Percentiles rank a stretch among this genome's conserved stretches.
Evolutionary conservation across 75 land plant species (phyloP).

Genomic region (Selaginella moellendorffii): DNA sequence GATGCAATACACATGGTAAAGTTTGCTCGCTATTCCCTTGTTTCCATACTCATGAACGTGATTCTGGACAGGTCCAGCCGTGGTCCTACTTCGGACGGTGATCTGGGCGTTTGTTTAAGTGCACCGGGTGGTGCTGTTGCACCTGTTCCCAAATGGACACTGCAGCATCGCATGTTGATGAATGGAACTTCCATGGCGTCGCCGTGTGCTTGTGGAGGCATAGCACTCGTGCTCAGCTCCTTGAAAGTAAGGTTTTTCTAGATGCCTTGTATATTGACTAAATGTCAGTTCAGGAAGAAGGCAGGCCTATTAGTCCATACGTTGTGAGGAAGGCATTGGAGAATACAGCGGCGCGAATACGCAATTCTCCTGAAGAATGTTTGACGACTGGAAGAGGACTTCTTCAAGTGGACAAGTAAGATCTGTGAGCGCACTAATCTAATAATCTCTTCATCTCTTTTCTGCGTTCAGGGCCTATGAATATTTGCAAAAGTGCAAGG

Average conservation of each 20-base stretch:
- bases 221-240: conserved; percentile 82
- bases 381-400: conserved; percentile 81
- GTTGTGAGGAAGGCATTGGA: conserved; percentile 75
- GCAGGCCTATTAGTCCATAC: conserved; percentile 68
- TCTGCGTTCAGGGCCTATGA: conserved; percentile 54
- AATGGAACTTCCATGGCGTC: conserved; percentile 99
- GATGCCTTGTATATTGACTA: not conserved
- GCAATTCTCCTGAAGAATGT: conserved; percentile 53
- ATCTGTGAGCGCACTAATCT: conserved; percentile 2
- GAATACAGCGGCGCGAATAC: conserved; percentile 53
- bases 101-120: conserved; percentile 85
- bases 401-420: conserved; percentile 82
- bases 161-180: conserved; percentile 92
- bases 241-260: conserved; percentile 48
- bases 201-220: conserved; percentile 99
- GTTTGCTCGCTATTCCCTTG: not conserved
- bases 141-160: conserved; percentile 98
- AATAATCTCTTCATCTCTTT: not conserved
- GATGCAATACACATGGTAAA: conserved; percentile 93
- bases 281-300: conserved; percentile 58
- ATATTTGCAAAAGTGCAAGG: conserved; percentile 43
- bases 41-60: too few relatives aligned
- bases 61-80: conserved; percentile 97
- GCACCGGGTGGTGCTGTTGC: conserved; percentile 99
- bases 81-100: conserved; percentile 96